Evolutionary conservation across 352 stramenopile genomes (phyloP).

Genomic region (Salisapilia sapeloensis): DNA sequence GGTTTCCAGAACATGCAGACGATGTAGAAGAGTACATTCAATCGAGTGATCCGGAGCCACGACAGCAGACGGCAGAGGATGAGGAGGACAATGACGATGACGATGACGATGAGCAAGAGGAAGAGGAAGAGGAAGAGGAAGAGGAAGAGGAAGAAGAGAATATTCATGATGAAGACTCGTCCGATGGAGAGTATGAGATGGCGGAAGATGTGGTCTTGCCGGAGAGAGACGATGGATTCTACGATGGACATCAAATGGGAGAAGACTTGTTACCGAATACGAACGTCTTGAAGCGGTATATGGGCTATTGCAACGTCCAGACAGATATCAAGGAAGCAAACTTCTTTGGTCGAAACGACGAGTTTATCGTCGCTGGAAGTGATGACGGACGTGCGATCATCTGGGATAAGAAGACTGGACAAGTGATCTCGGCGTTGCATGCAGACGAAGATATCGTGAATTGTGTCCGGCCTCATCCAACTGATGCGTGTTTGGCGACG

Average conservation of each 20-base stretch:
- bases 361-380: slow-evolving; percentile 72
- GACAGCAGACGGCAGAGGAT: slow-evolving; percentile 9
- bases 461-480: slow-evolving; percentile 74
- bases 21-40: slow-evolving; percentile 24
- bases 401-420: slow-evolving; percentile 67
- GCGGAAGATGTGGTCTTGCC: slow-evolving; percentile 3
- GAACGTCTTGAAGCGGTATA: slow-evolving; percentile 48
- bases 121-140: slow-evolving; percentile 4
- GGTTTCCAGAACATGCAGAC: slow-evolving; percentile 18
- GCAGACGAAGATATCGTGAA: slow-evolving; percentile 80
- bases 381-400: slow-evolving; percentile 76
- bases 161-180: slow-evolving; percentile 4
- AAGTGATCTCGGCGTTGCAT: slow-evolving; percentile 66
- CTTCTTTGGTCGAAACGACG: slow-evolving; percentile 79
- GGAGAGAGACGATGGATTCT: slow-evolving; percentile 1
- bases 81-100: slow-evolving; percentile 3
- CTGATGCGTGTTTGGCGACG: slow-evolving; percentile 58
- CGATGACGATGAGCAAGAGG: slow-evolving; percentile 4
- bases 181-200: slow-evolving; percentile 2
- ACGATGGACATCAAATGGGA: slow-evolving; percentile 1
- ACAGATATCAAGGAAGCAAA: slow-evolving; percentile 84
- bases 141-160: slow-evolving; percentile 2
- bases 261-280: slow-evolving; percentile 2
- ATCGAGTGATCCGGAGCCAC: slow-evolving; percentile 10
- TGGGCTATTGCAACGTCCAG: slow-evolving; percentile 78